Conservation (phyloP, 495 filamentous ascomycete genomes). For the Neurospora sp. region DNA sequence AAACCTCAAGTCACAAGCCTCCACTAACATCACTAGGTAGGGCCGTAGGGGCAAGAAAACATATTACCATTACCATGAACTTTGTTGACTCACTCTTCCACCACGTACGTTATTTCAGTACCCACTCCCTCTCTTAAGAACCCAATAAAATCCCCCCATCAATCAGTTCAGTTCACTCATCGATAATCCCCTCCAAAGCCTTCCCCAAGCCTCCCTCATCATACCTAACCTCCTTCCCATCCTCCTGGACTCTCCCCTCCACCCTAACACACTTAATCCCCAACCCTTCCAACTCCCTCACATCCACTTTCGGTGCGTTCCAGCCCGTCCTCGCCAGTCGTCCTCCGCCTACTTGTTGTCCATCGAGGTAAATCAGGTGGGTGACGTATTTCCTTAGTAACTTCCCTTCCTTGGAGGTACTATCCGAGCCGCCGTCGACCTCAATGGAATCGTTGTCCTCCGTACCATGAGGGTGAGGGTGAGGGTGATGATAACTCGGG, state of each 20-base stretch:
- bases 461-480: background rate
- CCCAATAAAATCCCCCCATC: too few relatives aligned
- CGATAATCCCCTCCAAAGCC: slow-evolving; percentile 70
- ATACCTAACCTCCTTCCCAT: slow-evolving; percentile 46
- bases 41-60: too few relatives aligned
- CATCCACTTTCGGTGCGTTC: slow-evolving; percentile 59
- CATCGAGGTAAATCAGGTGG: slow-evolving; percentile 75
- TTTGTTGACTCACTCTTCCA: too few relatives aligned
- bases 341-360: slow-evolving; percentile 27
- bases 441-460: background rate
- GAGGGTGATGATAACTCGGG: background rate
- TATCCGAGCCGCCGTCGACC: too few relatives aligned
- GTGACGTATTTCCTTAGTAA: slow-evolving; percentile 55
- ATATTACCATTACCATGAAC: too few relatives aligned
- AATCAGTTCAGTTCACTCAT: slow-evolving; percentile 3
- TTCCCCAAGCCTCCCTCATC: slow-evolving; percentile 66
- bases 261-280: slow-evolving; percentile 70
- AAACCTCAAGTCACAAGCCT: too few relatives aligned
- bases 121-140: too few relatives aligned
- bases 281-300: slow-evolving; percentile 46
- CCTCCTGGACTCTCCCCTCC: slow-evolving; percentile 54
- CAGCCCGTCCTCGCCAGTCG: background rate
- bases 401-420: background rate
- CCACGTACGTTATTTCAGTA: too few relatives aligned
- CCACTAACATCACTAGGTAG: too few relatives aligned